Evolutionary conservation across 2,329 filamentous ascomycete genomes (phyloP).

Genomic region (Capronia epimyces): DNA sequence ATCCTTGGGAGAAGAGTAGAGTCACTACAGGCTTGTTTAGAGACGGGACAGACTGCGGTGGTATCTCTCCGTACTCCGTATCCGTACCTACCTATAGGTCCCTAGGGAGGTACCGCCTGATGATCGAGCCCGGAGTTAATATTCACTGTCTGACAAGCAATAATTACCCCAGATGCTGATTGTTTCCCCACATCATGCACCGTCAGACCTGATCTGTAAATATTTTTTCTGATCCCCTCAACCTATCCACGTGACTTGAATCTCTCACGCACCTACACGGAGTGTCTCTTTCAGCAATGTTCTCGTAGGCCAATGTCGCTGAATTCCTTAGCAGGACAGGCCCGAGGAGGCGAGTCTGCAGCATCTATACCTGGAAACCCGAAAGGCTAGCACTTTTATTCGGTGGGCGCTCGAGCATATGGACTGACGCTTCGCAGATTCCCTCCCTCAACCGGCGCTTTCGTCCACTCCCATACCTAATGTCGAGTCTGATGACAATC

Average conservation of each 20-base stretch:
- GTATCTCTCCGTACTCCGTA: too few relatives aligned
- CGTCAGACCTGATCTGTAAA: neutral
- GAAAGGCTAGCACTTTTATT: conserved; percentile 7
- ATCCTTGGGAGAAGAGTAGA: neutral
- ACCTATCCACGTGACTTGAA: neutral
- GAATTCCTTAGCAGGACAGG: neutral
- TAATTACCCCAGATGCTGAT: neutral
- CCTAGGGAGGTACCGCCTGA: too few relatives aligned
- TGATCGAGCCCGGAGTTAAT: neutral
- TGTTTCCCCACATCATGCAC: neutral
- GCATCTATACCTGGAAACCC: neutral
- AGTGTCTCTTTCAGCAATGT: neutral
- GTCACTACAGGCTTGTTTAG: too few relatives aligned
- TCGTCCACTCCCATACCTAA: neutral
- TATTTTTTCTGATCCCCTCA: neutral
- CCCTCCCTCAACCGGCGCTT: neutral
- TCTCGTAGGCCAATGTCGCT: conserved; percentile 4
- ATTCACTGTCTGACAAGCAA: neutral
- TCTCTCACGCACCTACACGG: conserved; percentile 1
- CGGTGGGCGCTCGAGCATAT: neutral
- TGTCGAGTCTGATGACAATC: conserved; percentile 13
- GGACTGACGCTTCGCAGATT: neutral
- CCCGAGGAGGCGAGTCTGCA: neutral
- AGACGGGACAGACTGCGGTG: too few relatives aligned
- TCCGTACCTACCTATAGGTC: too few relatives aligned